Percentiles rank a stretch among this genome's conserved stretches.
Conservation (phyloP, 2,329 filamentous ascomycete genomes). For the Trichoderma sp. region DNA sequence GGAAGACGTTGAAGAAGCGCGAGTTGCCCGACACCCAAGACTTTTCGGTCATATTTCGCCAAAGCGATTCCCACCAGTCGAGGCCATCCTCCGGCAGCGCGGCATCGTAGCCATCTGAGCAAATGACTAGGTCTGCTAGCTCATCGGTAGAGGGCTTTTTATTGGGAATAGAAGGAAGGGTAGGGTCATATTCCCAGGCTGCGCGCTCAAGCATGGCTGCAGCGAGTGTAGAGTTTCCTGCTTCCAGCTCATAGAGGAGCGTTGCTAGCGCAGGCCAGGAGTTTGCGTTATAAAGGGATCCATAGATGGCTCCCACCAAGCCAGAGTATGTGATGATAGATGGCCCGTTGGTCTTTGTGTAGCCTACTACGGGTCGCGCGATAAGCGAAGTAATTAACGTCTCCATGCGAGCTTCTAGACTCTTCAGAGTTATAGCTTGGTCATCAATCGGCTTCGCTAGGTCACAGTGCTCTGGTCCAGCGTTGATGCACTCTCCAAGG, state of each 20-base stretch:
- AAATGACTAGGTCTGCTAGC: constrained; percentile 49
- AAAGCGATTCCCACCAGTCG: constrained; percentile 51
- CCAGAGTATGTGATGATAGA: constrained; percentile 52
- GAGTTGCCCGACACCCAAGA: constrained; percentile 54
- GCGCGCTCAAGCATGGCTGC: constrained; percentile 44
- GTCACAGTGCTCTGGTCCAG: constrained; percentile 51
- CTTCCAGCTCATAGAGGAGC: constrained; percentile 50
- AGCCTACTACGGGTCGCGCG: constrained; percentile 45
- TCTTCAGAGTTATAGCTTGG: constrained; percentile 40
- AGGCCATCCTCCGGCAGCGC: constrained; percentile 44
- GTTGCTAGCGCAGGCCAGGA: constrained; percentile 49
- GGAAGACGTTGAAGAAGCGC: constrained; percentile 50
- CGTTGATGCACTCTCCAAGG: constrained; percentile 53
- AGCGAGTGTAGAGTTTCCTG: constrained; percentile 50
- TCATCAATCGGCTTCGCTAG: constrained; percentile 44
- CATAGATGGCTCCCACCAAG: constrained; percentile 47
- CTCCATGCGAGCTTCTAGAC: constrained; percentile 47
- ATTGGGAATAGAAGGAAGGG: constrained; percentile 37
- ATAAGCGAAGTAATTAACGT: constrained; percentile 45
- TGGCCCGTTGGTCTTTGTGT: constrained; percentile 46
- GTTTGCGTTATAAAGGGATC: constrained; percentile 48
- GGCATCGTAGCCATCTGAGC: constrained; percentile 52
- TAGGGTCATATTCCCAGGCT: constrained; percentile 50
- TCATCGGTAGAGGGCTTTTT: constrained; percentile 45
- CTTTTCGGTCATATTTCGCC: constrained; percentile 51